Evolutionary conservation across 345 rosid species (phyloP).

Genomic region (Turnera subulata): DNA sequence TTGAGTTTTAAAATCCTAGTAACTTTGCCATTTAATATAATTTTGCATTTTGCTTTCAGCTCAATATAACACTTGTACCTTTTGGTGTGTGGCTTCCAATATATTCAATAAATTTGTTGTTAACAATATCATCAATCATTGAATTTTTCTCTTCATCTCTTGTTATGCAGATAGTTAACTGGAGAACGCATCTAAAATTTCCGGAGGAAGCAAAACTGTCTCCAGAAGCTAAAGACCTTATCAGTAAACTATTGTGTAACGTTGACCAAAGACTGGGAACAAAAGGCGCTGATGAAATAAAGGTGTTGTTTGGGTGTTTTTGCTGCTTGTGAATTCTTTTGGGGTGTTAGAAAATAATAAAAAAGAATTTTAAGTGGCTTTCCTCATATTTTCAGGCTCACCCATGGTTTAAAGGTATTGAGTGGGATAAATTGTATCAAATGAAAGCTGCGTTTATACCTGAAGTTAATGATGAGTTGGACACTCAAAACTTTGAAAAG

Average conservation of each 20-base stretch:
- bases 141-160: neutral
- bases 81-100: neutral
- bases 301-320: constrained; percentile 33
- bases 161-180: constrained; percentile 55
- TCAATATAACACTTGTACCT: too few species aligned
- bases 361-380: neutral
- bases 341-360: neutral
- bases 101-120: neutral
- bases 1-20: neutral
- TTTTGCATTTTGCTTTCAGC: neutral
- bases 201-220: constrained; percentile 64
- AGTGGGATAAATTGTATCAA: constrained; percentile 58
- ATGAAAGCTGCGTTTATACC: constrained; percentile 62
- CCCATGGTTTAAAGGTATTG: constrained; percentile 55
- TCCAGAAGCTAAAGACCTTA: constrained; percentile 55
- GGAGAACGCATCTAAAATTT: constrained; percentile 60
- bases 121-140: constrained; percentile 2
- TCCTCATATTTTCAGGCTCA: constrained; percentile 35
- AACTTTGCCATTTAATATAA: neutral
- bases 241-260: constrained; percentile 54
- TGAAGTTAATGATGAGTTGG: constrained; percentile 56
- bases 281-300: constrained; percentile 58
- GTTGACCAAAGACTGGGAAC: constrained; percentile 68
- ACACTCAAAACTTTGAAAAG: constrained; percentile 64
- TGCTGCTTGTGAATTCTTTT: constrained; percentile 2